Evolutionary conservation across 176 grass and related monocot species (phyloP), one percentile per base, ranked within the genome.

Genomic region (Thinopyrum elongatum): DNA sequence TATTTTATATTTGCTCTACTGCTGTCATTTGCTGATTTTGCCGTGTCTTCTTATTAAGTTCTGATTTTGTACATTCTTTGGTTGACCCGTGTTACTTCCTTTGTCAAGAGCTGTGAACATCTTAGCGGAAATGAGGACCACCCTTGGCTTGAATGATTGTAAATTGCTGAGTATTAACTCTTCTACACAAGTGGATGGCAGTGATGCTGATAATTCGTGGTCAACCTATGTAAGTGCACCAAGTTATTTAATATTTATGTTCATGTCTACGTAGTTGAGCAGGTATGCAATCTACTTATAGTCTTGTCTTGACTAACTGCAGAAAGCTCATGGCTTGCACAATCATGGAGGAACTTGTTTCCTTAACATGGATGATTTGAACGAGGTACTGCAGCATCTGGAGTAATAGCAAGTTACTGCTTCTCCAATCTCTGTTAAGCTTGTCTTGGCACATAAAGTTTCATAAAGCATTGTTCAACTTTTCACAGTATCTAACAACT

Each of bases 121-220:
- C 81, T 91, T 96, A 76, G 84, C 83, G 23, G 93, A 96, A 95
- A 96, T 99, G 97, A 91, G 81, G 88, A 89, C 34, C 70, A 91
- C 84, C 75, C 93, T 96, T 86, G 97, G 94, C 84, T 72, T 88
- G 87, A 94, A 94, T 33, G 88, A 89, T 67, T 99, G 97, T 85
- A 99, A 96, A 87, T 88, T 96, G 77, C 77, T 99, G 85, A 91
- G 92, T 74, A 94, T 99, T 78, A 99, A 99, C 90, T 96, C 97
- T 63, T 95, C 89, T 83, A 61, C 67, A 74, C 81, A 86, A 83
- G 82, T 41, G 51, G 86, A 84, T 89, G 79, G 69, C 80, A 81
- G 25, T 82, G 83, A 75, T 55, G 87, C 88, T 78, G 92, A 93
- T n/a, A 82, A 87, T 95, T 86, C 87, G 60, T 96, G 88, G 94